Conservation (phyloP, 805 yeast species). For the Alloascoidea hylecoeti region DNA sequence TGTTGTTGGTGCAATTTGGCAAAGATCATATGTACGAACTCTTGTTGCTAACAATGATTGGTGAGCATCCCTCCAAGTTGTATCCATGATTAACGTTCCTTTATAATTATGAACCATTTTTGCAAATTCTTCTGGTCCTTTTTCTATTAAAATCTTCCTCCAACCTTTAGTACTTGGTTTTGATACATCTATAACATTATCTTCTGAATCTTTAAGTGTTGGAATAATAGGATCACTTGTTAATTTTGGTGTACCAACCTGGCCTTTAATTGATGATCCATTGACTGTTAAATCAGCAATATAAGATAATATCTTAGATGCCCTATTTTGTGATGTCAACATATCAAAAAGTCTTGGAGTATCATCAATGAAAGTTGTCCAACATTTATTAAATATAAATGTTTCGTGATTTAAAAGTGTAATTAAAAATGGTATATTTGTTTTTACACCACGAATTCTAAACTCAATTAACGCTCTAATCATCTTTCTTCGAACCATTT, state of each 20-base stretch:
- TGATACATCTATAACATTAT: slow-evolving; percentile 32
- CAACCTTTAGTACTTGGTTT: slow-evolving; percentile 52
- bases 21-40: slow-evolving; percentile 67
- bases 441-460: slow-evolving; percentile 97
- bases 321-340: slow-evolving; percentile 93
- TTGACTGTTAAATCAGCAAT: slow-evolving; percentile 90
- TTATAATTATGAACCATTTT: slow-evolving; percentile 53
- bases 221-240: slow-evolving; percentile 68
- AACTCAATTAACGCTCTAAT: slow-evolving; percentile 92
- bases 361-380: slow-evolving; percentile 98
- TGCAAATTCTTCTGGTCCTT: slow-evolving; percentile 66
- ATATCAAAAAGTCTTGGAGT: slow-evolving; percentile 92
- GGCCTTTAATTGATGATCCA: slow-evolving; percentile 94
- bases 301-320: slow-evolving; percentile 83
- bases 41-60: slow-evolving; percentile 79
- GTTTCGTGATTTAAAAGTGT: slow-evolving; percentile 85
- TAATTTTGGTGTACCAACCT: slow-evolving; percentile 83
- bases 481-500: slow-evolving; percentile 96
- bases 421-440: slow-evolving; percentile 91
- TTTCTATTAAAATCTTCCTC: slow-evolving; percentile 59
- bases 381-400: slow-evolving; percentile 75
- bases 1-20: slow-evolving; percentile 73
- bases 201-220: slow-evolving; percentile 42
- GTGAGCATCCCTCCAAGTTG: slow-evolving; percentile 92
- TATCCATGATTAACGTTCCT: slow-evolving; percentile 74